Conservation (phyloP, 163 green algal genomes). For the Chlorella variabilis region DNA sequence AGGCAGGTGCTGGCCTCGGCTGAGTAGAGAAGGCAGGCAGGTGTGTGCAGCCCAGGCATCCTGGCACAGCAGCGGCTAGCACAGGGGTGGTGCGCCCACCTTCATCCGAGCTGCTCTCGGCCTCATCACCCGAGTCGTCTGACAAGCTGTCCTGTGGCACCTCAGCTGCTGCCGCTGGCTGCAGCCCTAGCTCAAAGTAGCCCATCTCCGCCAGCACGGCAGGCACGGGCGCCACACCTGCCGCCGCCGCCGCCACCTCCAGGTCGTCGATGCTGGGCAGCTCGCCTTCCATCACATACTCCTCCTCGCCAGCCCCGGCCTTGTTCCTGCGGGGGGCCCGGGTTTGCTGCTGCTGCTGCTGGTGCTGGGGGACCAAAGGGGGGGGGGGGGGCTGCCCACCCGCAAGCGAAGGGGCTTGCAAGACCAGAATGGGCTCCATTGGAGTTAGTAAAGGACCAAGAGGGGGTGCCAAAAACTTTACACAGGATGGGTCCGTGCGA, state of each 20-base stretch:
- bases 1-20: too few species aligned
- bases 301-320: background rate
- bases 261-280: constrained; percentile 57
- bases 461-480: too few species aligned
- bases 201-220: constrained; percentile 13
- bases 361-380: constrained; percentile 1
- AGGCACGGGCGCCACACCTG: constrained; percentile 27
- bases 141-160: background rate
- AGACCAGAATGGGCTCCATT: background rate
- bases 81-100: too few species aligned
- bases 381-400: background rate
- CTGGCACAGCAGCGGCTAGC: too few species aligned
- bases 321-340: too few species aligned
- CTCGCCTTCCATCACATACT: constrained; percentile 27
- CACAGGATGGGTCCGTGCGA: too few species aligned
- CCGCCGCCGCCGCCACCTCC: constrained; percentile 56
- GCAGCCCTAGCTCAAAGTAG: constrained; percentile 18
- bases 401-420: background rate
- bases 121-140: constrained; percentile 16
- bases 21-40: too few species aligned
- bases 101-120: constrained; percentile 11
- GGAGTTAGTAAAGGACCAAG: background rate
- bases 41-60: too few species aligned
- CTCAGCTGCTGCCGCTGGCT: background rate
- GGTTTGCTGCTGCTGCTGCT: background rate